These are phyloP conservation scores for Tripterygium wilfordii DNA, from an alignment of 177 flowering plant species.

Conservation along the genomic window DNA sequence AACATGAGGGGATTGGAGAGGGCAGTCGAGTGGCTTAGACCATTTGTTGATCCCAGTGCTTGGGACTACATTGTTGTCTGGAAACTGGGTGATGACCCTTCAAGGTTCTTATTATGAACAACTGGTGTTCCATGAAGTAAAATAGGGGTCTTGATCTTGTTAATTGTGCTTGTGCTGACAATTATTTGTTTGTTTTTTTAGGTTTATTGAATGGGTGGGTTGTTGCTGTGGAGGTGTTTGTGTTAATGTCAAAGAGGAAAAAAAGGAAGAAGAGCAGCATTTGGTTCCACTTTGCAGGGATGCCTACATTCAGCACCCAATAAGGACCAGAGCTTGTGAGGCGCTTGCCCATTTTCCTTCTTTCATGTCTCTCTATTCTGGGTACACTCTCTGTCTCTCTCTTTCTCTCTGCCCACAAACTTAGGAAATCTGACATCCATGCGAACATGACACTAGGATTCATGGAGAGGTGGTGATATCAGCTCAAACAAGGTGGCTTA, in stretches of 20 bases:
- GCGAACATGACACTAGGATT: constrained; percentile 22
- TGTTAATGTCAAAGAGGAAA: constrained; percentile 19
- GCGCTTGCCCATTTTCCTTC: constrained; percentile 43
- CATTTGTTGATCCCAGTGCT: constrained; percentile 25
- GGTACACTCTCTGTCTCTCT: constrained; percentile 26
- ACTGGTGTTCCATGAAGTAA: not conserved
- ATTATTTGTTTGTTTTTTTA: constrained; percentile 8
- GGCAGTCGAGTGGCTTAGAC: constrained; percentile 43
- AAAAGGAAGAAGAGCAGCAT: not conserved
- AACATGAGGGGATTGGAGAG: constrained; percentile 29
- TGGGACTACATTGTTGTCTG: constrained; percentile 68
- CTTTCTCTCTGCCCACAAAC: not conserved
- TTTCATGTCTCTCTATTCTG: constrained; percentile 42
- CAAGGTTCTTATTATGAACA: constrained; percentile 33
- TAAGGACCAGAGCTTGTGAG: constrained; percentile 42
- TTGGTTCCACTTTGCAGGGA: constrained; percentile 39
- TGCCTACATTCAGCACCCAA: constrained; percentile 23
- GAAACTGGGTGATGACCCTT: constrained; percentile 56
- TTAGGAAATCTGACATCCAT: not conserved
- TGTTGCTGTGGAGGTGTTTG: constrained; percentile 52
- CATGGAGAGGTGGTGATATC: constrained; percentile 52
- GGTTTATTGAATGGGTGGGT: constrained; percentile 56
- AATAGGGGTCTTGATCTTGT: not conserved
- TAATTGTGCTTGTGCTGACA: not conserved
- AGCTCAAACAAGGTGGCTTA: constrained; percentile 35